Base-by-base conservation (phyloP, 495 filamentous ascomycete species). In the Penicillium lividum region DNA sequence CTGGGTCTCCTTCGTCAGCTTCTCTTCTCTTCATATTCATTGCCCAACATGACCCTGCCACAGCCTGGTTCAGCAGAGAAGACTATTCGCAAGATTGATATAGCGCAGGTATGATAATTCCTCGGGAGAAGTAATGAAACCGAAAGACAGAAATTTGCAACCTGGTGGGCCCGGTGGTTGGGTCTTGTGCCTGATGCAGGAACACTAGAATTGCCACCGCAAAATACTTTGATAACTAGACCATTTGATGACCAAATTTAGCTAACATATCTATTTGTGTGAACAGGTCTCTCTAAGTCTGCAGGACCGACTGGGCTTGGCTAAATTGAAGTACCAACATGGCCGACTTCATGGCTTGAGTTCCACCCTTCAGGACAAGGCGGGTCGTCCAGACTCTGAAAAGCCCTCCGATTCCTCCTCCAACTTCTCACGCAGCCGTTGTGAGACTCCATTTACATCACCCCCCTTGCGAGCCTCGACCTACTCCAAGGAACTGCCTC, bases 301-400 rank as follows among this genome's bases (percentile, higher is more conserved):
- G 34, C 91, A 96, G 73, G 89, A 95, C 77, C 91, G 93, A 45
- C 82, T 99, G 34, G 93, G 95, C 62, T 83, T 98, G 51, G 94
- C 94, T 69, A 93, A 90, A 77, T 92, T 96, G 84, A 99, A 97
- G 77, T 90, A 93, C 53, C 90, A 93, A 72, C 86, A 97, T 73
- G 93, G 93, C 60, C 74, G 72, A 53, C 65, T 78, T 29, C 71
- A 72, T 58, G 56, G 66, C 3, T 56, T 74, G 42, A 69, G 68
- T 48, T 71, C 81, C 90, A 72, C 84, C 85, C 59, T 86, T 80
- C 63, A 92, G 57, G 90, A 96, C 60, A 84, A 62, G 34, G 54
- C 55, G 27, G 49, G 50, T 38, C 62, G 56, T 31, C 30, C 68
- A 7, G 74, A 68, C 25, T 68, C 60, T 58, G 75, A 78, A 58